Base-by-base conservation (phyloP, 164 flowering plant species). In the Platanus orientalis region DNA sequence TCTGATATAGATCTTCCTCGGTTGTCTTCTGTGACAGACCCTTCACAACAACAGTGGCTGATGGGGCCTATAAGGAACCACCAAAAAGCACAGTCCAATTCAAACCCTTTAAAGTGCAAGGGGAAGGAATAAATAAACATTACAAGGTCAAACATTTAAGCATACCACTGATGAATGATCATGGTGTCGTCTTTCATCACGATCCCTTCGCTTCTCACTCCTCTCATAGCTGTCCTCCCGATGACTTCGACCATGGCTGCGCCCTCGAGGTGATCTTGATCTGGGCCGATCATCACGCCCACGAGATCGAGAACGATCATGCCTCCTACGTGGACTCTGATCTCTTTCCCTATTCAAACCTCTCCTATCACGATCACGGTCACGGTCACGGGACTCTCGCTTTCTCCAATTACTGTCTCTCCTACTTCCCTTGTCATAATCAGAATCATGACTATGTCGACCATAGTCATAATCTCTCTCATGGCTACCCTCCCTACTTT, bases 31-130 rank as follows among this genome's bases (percentile, higher is more conserved):
- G 96, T 7, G 99, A 89, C 51, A 95, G 88, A 62, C 99, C 97
- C 77, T 90, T 95, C 72, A 95, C 97, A 68, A 95, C 92, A 67
- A 95, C 90, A 53, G 99, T 95, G 36, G 97, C 89, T 34, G 99
- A 89, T 54, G 97, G 97, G 36, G 87, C 88, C 99, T 95, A 64
- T 62, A 71, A 67, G 42, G 12, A 36, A 36, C 9, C 13, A 36
- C 42, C 9, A 21, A 45, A 19, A 45, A 7, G 42, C 1, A 7
- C 42, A 1, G 12, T 36, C 42, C 42, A 36, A 7, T 14, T 3
- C 42, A 36, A 36, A 36, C 42, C 42, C 42, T 36, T 36, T 36
- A 36, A 36, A 14, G 13, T 36, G 12, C 7, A 36, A 36, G 42
- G 42, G 42, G 12, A 2, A 39, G 40, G 10, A 54, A 36, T 10